Conservation (phyloP, 257 asterid genomes). For the Solanum habrochaites region DNA sequence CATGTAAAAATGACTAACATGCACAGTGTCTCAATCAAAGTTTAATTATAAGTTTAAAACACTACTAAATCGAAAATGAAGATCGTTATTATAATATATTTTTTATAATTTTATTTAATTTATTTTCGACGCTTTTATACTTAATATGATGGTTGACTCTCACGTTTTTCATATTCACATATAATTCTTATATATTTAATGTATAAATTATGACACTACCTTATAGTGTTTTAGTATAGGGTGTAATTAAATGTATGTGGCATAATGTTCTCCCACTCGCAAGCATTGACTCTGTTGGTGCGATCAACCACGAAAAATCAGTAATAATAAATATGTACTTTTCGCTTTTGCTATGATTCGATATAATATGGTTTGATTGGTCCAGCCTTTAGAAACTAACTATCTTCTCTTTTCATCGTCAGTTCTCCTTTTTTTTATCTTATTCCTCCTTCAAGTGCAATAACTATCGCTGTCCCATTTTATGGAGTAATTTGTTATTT, state of each 20-base stretch:
- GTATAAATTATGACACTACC: neutral
- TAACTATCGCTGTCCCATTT: fast-evolving
- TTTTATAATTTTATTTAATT: neutral
- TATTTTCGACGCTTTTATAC: neutral
- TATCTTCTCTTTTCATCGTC: too few relatives aligned
- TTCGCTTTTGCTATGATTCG: too few relatives aligned
- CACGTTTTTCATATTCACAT: neutral
- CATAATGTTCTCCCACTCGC: too few relatives aligned
- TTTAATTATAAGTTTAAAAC: neutral
- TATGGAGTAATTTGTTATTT: too few relatives aligned
- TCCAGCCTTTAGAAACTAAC: too few relatives aligned
- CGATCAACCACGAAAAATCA: too few relatives aligned
- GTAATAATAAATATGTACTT: too few relatives aligned
- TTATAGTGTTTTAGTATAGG: neutral
- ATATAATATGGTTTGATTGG: too few relatives aligned
- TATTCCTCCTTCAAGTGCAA: too few relatives aligned
- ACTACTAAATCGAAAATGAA: neutral
- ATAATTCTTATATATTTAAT: neutral
- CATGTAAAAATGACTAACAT: neutral
- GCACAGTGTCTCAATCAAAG: neutral
- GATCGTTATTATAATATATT: neutral
- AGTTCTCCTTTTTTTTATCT: too few relatives aligned
- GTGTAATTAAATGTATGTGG: neutral
- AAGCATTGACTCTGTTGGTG: too few relatives aligned
- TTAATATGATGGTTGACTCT: neutral